These are phyloP conservation scores for Euphorbia lathyris DNA, from an alignment of 345 rosid genomes.

Conservation along the genomic window DNA sequence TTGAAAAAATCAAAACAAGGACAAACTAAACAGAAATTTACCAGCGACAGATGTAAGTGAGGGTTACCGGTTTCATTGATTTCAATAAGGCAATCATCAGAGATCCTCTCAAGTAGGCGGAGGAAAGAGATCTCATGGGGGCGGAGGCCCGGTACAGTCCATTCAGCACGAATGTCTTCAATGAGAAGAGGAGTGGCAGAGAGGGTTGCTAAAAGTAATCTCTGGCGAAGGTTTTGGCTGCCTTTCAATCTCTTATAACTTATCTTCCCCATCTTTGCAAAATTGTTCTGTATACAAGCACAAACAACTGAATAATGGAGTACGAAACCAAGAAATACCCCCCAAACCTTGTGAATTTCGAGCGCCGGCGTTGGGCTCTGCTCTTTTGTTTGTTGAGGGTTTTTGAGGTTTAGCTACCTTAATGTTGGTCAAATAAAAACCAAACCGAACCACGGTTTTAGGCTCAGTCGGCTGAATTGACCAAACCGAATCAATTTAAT, in stretches of 20 bases:
- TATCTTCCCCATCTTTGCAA: conserved; percentile 49
- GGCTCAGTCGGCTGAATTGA: too few species aligned
- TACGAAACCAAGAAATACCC: too few species aligned
- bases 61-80: conserved; percentile 72
- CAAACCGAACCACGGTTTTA: too few species aligned
- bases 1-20: not conserved
- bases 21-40: not conserved
- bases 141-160: conserved; percentile 69
- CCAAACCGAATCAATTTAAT: too few species aligned
- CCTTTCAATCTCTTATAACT: conserved; percentile 66
- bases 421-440: too few species aligned
- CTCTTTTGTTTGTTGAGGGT: too few species aligned
- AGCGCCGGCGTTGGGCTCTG: too few species aligned
- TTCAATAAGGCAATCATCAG: conserved; percentile 64
- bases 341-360: too few species aligned
- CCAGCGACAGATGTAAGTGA: not conserved
- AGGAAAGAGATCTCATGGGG: conserved; percentile 76
- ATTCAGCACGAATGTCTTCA: conserved; percentile 67
- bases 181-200: conserved; percentile 54
- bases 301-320: too few species aligned
- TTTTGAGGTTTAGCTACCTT: too few species aligned
- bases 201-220: conserved; percentile 69
- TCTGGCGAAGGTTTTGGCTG: conserved; percentile 67
- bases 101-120: conserved; percentile 65
- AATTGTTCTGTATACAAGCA: not conserved